A percentile compares a stretch with the other conserved stretches of the same genome.
These are phyloP conservation scores for Sugiyamaella xylanicola DNA, from an alignment of 1,139 yeast genomes.

Conservation along the genomic window DNA sequence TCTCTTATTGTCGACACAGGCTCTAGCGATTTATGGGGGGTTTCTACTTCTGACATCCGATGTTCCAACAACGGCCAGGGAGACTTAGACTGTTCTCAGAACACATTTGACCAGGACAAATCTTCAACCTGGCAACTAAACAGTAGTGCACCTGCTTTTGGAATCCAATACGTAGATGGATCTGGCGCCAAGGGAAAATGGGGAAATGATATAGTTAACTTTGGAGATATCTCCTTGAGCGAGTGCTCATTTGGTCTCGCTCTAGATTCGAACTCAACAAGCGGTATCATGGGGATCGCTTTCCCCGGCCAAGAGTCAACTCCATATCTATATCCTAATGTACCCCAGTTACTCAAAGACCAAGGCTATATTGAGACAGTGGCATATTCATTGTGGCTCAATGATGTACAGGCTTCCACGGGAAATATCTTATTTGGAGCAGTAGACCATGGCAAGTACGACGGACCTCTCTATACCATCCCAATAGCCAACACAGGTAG, in stretches of 20 bases:
- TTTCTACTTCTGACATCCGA: background rate
- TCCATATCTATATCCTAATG: slow-evolving; percentile 30
- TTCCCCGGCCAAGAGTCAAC: slow-evolving; percentile 41
- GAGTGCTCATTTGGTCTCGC: slow-evolving; percentile 53
- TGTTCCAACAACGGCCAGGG: slow-evolving; percentile 15
- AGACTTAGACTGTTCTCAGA: slow-evolving; percentile 11
- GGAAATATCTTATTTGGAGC: slow-evolving; percentile 63
- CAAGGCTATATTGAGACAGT: slow-evolving; percentile 51
- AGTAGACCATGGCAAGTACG: slow-evolving; percentile 56
- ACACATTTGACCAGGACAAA: slow-evolving; percentile 29
- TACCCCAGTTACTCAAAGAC: slow-evolving; percentile 45
- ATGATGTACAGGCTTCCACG: slow-evolving; percentile 42
- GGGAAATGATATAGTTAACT: slow-evolving; percentile 49
- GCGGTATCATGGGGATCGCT: slow-evolving; percentile 58
- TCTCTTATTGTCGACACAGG: slow-evolving; percentile 25
- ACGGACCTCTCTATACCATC: slow-evolving; percentile 44
- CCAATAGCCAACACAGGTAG: slow-evolving; percentile 29
- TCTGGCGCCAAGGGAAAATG: slow-evolving; percentile 47
- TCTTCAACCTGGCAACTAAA: slow-evolving; percentile 29
- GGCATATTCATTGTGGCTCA: slow-evolving; percentile 59
- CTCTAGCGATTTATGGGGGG: slow-evolving; percentile 25
- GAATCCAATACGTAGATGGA: slow-evolving; percentile 35
- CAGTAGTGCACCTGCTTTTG: slow-evolving; percentile 26
- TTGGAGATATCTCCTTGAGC: slow-evolving; percentile 44
- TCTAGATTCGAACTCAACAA: slow-evolving; percentile 47